Base-by-base conservation (phyloP, 306 rosid genomes). In the Cicer chorassanicum region DNA sequence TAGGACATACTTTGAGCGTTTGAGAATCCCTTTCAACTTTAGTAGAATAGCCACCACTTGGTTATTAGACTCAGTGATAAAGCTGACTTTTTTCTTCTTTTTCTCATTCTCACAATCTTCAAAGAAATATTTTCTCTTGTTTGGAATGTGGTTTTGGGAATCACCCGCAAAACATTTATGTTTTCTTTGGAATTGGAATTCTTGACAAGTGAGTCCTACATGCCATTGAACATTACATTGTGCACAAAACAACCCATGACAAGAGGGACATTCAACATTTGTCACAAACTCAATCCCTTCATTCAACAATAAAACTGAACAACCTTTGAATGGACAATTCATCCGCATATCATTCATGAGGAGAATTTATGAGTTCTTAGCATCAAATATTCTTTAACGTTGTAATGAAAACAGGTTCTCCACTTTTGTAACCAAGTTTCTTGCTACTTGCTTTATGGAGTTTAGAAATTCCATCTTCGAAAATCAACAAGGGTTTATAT, bases 181-280 rank as follows among this genome's bases (percentile, higher is more conserved):
- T 29, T 29, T 29, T 29, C 36, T 29, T 3, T 29, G 36, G 36
- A 29, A 29, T 29, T 66, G 48, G n/a, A 48, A 70, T 12, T 78
- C 46, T 15, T 61, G 3, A 29, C 82, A 78, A 50, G 0, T 69
- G 55, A 3, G 11, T 2, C 11, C 36, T 3, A 10, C 53, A 55
- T 78, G 82, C 76, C 82, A 78, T 1, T 76, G 82, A 70, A 70
- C 71, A 36, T 40, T 69, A 18, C 82, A 78, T 16, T 59, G 56
- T 0, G 70, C 65, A 12, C 82, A 78, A 8, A 78, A 69, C 0
- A 60, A 18, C 15, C 76, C 61, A 1, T 60, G 82, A 41, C 82
- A 78, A 3, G 16, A 38, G 4, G 71, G 70, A 5, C 82, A 78
- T 54, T 69, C 46, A 5, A 55, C 19, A 60, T 43, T 21, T 0